Base-by-base conservation (phyloP, 306 rosid genomes). In the Begonia fuchsioides region DNA sequence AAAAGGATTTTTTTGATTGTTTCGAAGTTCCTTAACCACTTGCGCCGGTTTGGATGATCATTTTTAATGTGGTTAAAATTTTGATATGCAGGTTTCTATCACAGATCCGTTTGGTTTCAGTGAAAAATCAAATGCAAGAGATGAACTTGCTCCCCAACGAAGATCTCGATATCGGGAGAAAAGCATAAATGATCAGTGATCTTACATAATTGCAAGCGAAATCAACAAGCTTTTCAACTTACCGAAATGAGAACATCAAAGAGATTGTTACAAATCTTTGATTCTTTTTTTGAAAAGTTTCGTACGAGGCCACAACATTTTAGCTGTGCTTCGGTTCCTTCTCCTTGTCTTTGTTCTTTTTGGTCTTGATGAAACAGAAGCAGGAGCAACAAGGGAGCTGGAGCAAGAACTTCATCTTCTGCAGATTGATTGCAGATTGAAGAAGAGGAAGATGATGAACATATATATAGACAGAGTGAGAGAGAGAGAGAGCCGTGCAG, bases 51-150 rank as follows among this genome's bases (percentile, higher is more conserved):
- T n/a, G n/a, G n/a, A n/a, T n/a, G n/a, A n/a, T n/a, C n/a, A n/a
- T n/a, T n/a, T n/a, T n/a, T n/a, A n/a, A n/a, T n/a, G n/a, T 4
- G 35, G 7, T n/a, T n/a, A n/a, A n/a, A n/a, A n/a, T n/a, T 55
- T 51, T 38, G 2, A 5, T 38, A 10, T 63, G 62, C 79, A 87
- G 96, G 96, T 80, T 83, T 80, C 94, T 87, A 52, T 64, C 82
- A 2, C 45, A 80, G 73, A 83, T 86, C 32, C 93, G 96, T 58
- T 62, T 83, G 69, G 96, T 87, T 44, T 67, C 93, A 19, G 40
- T 87, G 38, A 85, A 80, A 53, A 72, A 78, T 63, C 96, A 87
- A 74, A 77, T 87, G 81, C 79, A 66, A n/a, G 94, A 77, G 71
- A 59, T 87, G 70, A 76, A 79, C 56, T 69, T 80, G 55, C 76